Evolutionary conservation across 192 early-diverging fungal genomes (phyloP).

Genomic region (Ambispora gerdemannii): DNA sequence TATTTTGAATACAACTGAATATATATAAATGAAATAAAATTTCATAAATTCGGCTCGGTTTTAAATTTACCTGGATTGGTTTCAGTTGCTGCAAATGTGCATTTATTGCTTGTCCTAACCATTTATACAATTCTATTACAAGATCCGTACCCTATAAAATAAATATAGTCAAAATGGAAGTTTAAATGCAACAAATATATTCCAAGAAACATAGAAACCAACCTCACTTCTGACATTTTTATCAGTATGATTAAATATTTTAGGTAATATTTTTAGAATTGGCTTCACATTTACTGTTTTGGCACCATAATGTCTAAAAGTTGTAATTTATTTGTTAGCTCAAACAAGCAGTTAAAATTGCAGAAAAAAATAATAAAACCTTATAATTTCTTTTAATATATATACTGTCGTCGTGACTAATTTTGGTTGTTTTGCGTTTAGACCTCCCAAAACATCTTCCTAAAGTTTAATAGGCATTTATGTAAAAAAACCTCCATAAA

Average conservation of each 20-base stretch:
- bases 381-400: slow-evolving; percentile 60
- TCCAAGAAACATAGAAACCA: slow-evolving; percentile 33
- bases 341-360: slow-evolving; percentile 24
- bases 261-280: slow-evolving; percentile 78
- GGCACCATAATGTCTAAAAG: slow-evolving; percentile 68
- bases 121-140: slow-evolving; percentile 87
- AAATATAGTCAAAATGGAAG: too few relatives aligned
- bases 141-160: slow-evolving; percentile 54
- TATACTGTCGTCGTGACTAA: slow-evolving; percentile 71
- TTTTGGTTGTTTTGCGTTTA: slow-evolving; percentile 92
- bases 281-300: slow-evolving; percentile 79
- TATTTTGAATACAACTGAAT: background rate
- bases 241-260: slow-evolving; percentile 92
- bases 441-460: slow-evolving; percentile 72
- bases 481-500: too few relatives aligned
- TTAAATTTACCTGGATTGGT: slow-evolving; percentile 71
- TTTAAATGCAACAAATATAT: background rate
- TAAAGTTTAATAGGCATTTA: slow-evolving; percentile 31
- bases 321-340: background rate
- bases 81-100: slow-evolving; percentile 81
- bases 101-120: slow-evolving; percentile 83
- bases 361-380: slow-evolving; percentile 34
- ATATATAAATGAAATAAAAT: too few relatives aligned
- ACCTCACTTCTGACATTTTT: slow-evolving; percentile 90
- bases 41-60: too few relatives aligned